Evolutionary conservation across 2,329 filamentous ascomycete species (phyloP).

Genomic region (Penicillium janthinellum): DNA sequence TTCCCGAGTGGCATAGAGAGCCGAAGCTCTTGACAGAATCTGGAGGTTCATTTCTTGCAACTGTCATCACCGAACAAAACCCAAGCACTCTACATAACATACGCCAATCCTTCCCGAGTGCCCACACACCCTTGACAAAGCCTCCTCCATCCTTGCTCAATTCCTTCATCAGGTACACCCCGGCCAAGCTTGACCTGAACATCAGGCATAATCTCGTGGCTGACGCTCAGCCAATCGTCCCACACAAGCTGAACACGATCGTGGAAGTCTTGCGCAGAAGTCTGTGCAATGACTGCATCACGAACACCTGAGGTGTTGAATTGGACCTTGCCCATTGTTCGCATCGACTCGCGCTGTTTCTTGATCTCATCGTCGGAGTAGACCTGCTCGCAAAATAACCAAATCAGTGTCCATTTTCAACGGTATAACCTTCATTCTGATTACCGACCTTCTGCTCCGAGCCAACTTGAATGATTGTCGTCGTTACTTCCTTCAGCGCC

Average conservation of each 20-base stretch:
- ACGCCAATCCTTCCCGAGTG: neutral
- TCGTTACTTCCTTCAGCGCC: neutral
- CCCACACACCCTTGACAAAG: neutral
- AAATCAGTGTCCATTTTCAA: neutral
- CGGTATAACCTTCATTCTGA: neutral
- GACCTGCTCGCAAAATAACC: neutral
- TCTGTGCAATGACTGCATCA: neutral
- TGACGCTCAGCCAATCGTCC: neutral
- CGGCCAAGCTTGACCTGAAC: neutral
- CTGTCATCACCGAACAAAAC: no score
- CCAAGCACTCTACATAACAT: neutral
- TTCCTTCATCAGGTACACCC: neutral
- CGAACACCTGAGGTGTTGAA: neutral
- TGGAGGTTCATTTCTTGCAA: no score
- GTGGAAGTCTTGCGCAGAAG: neutral
- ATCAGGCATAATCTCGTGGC: neutral
- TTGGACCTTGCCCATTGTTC: neutral
- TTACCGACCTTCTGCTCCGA: neutral
- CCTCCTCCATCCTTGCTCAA: neutral
- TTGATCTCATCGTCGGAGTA: neutral
- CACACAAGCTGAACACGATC: neutral
- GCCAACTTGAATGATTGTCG: neutral
- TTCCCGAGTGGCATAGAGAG: conserved; percentile 6
- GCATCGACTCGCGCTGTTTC: neutral
- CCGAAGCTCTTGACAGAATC: neutral